These are phyloP conservation scores for Chloromonas sp. DNA, from an alignment of 163 green algal genomes.

Conservation along the genomic window DNA sequence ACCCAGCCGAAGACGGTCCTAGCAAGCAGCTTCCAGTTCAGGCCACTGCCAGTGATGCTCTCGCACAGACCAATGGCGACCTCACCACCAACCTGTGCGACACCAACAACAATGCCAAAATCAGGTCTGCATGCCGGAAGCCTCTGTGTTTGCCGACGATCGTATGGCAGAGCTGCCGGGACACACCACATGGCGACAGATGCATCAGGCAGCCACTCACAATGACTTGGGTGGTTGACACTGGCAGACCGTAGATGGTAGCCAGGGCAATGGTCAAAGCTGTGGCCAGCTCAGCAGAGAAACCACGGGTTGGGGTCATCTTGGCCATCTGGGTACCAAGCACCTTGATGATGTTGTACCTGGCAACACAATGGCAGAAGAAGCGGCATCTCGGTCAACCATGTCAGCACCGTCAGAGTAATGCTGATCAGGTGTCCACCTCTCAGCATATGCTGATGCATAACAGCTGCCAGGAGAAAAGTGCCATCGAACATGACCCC, in stretches of 20 bases:
- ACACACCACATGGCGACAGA: background rate
- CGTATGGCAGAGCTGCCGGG: background rate
- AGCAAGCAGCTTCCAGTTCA: too few relatives aligned
- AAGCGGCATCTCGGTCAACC: background rate
- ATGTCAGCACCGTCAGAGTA: too few relatives aligned
- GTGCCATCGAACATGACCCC: too few relatives aligned
- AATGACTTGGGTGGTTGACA: slow-evolving; percentile 19
- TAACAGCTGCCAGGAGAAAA: background rate
- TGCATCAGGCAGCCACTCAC: slow-evolving; percentile 15
- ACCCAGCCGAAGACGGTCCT: too few relatives aligned
- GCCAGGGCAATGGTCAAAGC: slow-evolving; percentile 39
- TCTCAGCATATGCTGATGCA: too few relatives aligned
- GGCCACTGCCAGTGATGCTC: too few relatives aligned
- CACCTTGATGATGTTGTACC: slow-evolving; percentile 51
- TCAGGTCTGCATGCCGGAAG: background rate
- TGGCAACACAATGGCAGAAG: background rate
- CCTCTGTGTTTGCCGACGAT: background rate
- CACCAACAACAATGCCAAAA: slow-evolving; percentile 11
- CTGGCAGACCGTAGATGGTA: slow-evolving; percentile 39
- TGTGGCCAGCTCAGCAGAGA: slow-evolving; percentile 49
- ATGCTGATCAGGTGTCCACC: too few relatives aligned
- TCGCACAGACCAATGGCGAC: too few relatives aligned
- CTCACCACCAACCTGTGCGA: background rate
- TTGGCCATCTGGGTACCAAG: slow-evolving; percentile 46
- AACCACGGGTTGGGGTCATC: slow-evolving; percentile 46